A percentile compares a stretch with the other conserved stretches of the same genome.
phyloP scores from a whole-genome alignment of 129 eudicot species.

The Flaveria sonorensis region DNA sequence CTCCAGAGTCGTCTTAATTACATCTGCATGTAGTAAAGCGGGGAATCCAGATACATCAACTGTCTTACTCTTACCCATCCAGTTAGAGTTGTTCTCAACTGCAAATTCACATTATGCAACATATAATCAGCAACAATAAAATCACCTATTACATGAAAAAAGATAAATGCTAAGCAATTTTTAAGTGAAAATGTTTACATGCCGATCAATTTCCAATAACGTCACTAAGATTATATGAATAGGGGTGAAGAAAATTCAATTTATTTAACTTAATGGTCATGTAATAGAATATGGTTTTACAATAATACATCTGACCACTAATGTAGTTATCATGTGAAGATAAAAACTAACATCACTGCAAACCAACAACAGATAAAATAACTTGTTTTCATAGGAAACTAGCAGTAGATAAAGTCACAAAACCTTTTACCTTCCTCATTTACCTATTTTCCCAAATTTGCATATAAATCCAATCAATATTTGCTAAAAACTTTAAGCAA shows the following conservation, averaged over 20 bases:
- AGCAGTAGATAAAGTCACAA: background rate
- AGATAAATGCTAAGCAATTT: background rate
- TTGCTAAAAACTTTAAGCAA: slow-evolving; percentile 13
- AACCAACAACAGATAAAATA: background rate
- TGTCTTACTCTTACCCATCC: slow-evolving; percentile 85
- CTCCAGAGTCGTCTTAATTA: slow-evolving; percentile 47
- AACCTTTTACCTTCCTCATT: background rate
- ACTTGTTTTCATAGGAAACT: background rate
- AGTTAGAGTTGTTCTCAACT: slow-evolving; percentile 27
- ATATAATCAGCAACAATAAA: slow-evolving; percentile 20
- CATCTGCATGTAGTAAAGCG: slow-evolving; percentile 45
- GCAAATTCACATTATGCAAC: slow-evolving; percentile 20
- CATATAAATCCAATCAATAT: slow-evolving; percentile 12
- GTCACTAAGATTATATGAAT: background rate
- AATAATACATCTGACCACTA: slow-evolving; percentile 3
- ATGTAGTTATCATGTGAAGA: background rate
- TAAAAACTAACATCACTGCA: background rate
- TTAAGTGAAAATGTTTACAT: background rate
- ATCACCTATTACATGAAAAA: slow-evolving; percentile 7
- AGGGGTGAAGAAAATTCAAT: background rate
- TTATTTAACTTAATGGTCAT: background rate
- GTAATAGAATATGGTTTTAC: background rate
- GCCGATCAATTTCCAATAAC: background rate
- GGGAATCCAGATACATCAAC: slow-evolving; percentile 71
- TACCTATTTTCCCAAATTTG: slow-evolving; percentile 16